Conservation (phyloP, 352 stramenopile genomes). For the Phytopythium sindhum region DNA sequence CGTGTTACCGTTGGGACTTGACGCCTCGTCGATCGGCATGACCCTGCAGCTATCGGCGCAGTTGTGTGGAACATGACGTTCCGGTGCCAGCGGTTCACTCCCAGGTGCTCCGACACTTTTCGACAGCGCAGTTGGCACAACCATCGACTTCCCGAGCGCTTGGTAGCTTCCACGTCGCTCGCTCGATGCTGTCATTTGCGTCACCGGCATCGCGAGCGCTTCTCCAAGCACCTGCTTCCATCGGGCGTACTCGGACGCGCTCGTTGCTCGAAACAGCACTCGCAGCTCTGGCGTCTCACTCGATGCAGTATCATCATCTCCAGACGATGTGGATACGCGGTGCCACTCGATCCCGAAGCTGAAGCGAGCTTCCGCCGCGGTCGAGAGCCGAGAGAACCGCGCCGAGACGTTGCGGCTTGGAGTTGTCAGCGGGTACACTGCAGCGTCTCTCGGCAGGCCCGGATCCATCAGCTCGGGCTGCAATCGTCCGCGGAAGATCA, state of each 20-base stretch:
- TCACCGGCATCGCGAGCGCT: neutral
- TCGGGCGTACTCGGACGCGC: neutral
- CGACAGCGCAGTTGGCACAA: neutral
- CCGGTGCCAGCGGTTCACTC: neutral
- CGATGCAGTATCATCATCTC: neutral
- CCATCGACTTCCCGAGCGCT: neutral
- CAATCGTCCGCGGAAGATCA: neutral
- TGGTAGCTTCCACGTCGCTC: too few relatives aligned
- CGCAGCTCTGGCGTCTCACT: neutral
- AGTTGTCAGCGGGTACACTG: neutral
- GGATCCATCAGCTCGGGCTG: neutral
- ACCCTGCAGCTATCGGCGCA: neutral
- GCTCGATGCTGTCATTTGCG: neutral
- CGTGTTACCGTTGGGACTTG: too few relatives aligned
- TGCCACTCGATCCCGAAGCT: conserved; percentile 1
- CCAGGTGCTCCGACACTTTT: neutral
- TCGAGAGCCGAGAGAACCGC: neutral
- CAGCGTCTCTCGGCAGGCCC: neutral
- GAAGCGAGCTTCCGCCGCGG: neutral
- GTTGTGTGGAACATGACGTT: neutral
- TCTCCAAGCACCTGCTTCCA: conserved; percentile 2
- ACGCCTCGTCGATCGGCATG: too few relatives aligned
- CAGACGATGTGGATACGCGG: neutral
- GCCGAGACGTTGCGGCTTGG: neutral
- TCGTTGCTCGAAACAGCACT: neutral